These are phyloP conservation scores for Claviceps monticola DNA, from an alignment of 2,329 filamentous ascomycete genomes.

Conservation along the genomic window DNA sequence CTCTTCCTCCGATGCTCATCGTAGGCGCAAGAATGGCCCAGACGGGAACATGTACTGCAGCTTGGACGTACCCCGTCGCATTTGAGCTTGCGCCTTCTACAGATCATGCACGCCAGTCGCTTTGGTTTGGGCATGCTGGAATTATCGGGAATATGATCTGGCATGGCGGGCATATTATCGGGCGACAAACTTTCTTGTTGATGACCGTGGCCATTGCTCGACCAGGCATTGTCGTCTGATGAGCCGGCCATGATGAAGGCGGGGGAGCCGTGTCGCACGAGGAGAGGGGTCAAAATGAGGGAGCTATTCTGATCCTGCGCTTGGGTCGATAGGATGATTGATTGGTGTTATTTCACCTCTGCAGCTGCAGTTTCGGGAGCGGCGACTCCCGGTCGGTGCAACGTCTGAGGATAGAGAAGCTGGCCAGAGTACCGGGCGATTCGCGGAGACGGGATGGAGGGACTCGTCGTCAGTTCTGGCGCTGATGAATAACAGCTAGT, in stretches of 20 bases:
- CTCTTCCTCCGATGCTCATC: conserved; percentile 91
- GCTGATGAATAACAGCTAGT: too few species aligned
- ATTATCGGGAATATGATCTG: conserved; percentile 34
- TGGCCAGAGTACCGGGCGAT: too few species aligned
- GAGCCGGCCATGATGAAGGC: conserved; percentile 20
- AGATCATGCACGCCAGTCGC: conserved; percentile 88
- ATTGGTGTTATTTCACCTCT: too few species aligned
- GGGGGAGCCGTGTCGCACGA: not conserved
- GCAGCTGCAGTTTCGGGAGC: too few species aligned
- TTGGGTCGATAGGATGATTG: too few species aligned
- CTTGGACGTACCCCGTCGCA: conserved; percentile 77
- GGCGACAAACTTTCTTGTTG: conserved; percentile 18
- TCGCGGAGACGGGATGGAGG: too few species aligned
- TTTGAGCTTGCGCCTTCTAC: conserved; percentile 79
- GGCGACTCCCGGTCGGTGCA: too few species aligned
- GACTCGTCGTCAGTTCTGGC: too few species aligned
- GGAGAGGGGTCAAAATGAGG: too few species aligned
- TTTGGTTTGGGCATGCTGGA: conserved; percentile 63
- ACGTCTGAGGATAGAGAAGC: too few species aligned
- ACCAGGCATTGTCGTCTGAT: conserved; percentile 22
- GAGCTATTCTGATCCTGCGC: too few species aligned
- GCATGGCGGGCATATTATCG: conserved; percentile 20
- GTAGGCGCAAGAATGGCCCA: conserved; percentile 78
- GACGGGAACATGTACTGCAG: conserved; percentile 76
- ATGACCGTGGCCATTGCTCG: conserved; percentile 19